These are phyloP conservation scores for Trichoderma asperelloides DNA, from an alignment of 495 filamentous ascomycete genomes.

Conservation along the genomic window DNA sequence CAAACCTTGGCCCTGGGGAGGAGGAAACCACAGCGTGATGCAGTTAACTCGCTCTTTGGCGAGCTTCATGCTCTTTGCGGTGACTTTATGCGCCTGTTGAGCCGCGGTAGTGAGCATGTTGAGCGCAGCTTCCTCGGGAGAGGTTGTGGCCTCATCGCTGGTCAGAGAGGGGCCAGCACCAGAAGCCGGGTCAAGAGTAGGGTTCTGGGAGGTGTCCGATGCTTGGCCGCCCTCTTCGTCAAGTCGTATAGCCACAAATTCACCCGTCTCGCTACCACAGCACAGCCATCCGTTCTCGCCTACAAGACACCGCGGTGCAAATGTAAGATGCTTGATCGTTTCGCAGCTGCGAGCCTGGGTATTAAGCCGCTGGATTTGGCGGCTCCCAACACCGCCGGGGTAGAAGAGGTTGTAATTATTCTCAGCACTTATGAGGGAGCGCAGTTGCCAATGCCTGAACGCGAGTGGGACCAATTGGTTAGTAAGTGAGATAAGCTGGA, in stretches of 20 bases:
- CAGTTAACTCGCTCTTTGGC: conserved; percentile 46
- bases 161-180: not conserved
- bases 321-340: conserved; percentile 68
- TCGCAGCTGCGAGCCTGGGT: conserved; percentile 62
- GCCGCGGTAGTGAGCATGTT: conserved; percentile 21
- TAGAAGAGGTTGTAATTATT: conserved; percentile 73
- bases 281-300: conserved; percentile 81
- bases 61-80: conserved; percentile 30
- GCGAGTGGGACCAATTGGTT: conserved; percentile 10
- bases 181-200: conserved; percentile 34
- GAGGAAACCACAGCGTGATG: conserved; percentile 46
- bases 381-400: conserved; percentile 50
- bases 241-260: conserved; percentile 71
- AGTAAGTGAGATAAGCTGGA: conserved; percentile 9
- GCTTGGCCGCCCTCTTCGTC: conserved; percentile 26
- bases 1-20: conserved; percentile 11
- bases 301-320: conserved; percentile 75
- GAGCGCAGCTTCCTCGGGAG: conserved; percentile 22
- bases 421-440: conserved; percentile 78
- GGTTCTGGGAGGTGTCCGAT: conserved; percentile 49
- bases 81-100: conserved; percentile 27
- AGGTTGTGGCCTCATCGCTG: not conserved
- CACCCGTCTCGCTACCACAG: conserved; percentile 76
- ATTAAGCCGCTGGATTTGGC: conserved; percentile 63
- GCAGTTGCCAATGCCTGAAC: conserved; percentile 79